Conservation (phyloP, 139 green algal species). For the Closterium sp. region DNA sequence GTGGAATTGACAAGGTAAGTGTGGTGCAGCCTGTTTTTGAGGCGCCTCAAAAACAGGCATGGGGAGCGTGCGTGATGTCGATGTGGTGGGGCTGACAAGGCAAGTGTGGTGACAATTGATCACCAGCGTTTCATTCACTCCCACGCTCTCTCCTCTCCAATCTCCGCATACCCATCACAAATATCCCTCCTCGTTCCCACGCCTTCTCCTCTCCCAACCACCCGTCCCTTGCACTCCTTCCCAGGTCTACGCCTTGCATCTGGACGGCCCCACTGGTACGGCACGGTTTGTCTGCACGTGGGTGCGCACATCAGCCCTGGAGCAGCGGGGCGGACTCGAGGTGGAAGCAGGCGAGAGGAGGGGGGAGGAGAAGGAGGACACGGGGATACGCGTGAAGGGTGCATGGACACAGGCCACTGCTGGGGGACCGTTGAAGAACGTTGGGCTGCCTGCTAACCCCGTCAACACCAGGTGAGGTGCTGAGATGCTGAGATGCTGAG, state of each 20-base stretch:
- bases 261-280: not conserved
- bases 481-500: too few species aligned
- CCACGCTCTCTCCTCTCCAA: not conserved
- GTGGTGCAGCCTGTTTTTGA: too few species aligned
- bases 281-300: constrained; percentile 1
- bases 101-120: not conserved
- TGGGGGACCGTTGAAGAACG: not conserved
- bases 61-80: too few species aligned
- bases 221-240: not conserved
- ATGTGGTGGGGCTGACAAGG: too few species aligned
- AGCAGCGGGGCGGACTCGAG: not conserved
- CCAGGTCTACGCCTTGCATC: constrained; percentile 22
- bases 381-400: not conserved
- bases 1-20: not conserved
- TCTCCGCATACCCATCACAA: not conserved
- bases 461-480: constrained; percentile 38
- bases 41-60: too few species aligned
- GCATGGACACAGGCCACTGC: constrained; percentile 34
- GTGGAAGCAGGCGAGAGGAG: not conserved
- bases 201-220: not conserved
- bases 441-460: constrained; percentile 45
- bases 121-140: not conserved
- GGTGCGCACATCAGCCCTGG: constrained; percentile 12
- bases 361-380: not conserved
- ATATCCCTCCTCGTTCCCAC: not conserved